phyloP scores from a whole-genome alignment of 257 asterid species.

The Nicotiana paniculata region DNA sequence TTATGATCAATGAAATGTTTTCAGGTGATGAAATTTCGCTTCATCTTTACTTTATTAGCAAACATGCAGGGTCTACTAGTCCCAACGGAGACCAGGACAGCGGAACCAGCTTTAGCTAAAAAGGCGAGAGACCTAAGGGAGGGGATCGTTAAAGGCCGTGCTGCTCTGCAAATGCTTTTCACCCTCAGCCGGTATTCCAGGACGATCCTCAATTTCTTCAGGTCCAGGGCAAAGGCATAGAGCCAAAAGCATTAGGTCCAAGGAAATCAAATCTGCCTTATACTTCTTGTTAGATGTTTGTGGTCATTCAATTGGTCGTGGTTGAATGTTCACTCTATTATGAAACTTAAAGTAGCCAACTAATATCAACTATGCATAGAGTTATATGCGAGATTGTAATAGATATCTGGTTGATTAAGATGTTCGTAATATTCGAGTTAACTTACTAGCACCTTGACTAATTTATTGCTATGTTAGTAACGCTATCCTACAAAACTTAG shows the following conservation, averaged over 20 bases:
- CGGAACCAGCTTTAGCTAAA: constrained; percentile 58
- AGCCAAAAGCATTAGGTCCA: constrained; percentile 4
- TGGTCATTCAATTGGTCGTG: neutral
- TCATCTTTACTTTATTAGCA: constrained; percentile 73
- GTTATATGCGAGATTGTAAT: no score
- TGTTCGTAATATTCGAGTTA: no score
- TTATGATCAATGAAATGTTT: neutral
- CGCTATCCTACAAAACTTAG: no score
- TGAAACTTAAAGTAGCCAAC: no score
- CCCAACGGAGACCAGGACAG: constrained; percentile 33
- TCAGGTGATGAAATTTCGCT: constrained; percentile 30
- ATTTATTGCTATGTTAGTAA: no score
- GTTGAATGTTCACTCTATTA: neutral
- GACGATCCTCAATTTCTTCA: constrained; percentile 38
- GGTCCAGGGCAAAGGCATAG: constrained; percentile 47
- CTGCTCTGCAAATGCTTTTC: constrained; percentile 49
- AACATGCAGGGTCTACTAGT: constrained; percentile 43
- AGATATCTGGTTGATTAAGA: no score
- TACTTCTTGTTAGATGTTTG: neutral
- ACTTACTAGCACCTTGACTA: no score
- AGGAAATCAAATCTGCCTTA: neutral
- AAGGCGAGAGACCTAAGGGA: constrained; percentile 51
- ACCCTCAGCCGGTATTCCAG: constrained; percentile 43
- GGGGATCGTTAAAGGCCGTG: constrained; percentile 66
- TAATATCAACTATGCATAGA: no score